These are phyloP conservation scores for Aulographum hederae DNA, from an alignment of 2,329 filamentous ascomycete genomes.

Conservation along the genomic window DNA sequence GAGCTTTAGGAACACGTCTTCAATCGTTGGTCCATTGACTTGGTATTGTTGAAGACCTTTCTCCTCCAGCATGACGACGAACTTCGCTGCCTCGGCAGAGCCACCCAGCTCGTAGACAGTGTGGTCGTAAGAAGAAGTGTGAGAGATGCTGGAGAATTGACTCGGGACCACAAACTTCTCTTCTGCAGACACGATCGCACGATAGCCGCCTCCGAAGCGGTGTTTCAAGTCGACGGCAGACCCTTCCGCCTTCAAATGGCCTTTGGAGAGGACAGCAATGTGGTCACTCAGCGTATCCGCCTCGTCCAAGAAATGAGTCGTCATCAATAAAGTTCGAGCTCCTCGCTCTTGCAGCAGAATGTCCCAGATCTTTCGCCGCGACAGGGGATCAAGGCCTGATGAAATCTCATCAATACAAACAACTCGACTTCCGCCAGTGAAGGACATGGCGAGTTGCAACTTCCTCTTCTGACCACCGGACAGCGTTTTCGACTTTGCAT, in stretches of 20 bases:
- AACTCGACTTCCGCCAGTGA: conserved; percentile 72
- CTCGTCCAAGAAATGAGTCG: conserved; percentile 87
- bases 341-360: conserved; percentile 76
- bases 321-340: conserved; percentile 64
- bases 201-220: conserved; percentile 64
- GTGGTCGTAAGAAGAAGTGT: conserved; percentile 29
- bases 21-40: conserved; percentile 75
- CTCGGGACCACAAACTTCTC: conserved; percentile 16
- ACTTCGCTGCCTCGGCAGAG: conserved; percentile 50
- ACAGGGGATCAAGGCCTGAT: conserved; percentile 72
- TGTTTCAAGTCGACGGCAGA: conserved; percentile 78
- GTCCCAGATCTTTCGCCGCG: conserved; percentile 81
- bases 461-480: conserved; percentile 89
- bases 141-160: neutral
- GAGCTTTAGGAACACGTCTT: conserved; percentile 78
- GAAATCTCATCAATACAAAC: conserved; percentile 89
- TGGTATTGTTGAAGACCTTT: conserved; percentile 58
- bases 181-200: conserved; percentile 53
- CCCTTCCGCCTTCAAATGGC: conserved; percentile 62
- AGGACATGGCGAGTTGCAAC: conserved; percentile 85
- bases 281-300: conserved; percentile 79
- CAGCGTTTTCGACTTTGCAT: conserved; percentile 55
- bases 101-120: conserved; percentile 54
- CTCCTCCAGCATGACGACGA: conserved; percentile 51
- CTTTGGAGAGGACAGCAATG: conserved; percentile 75